phyloP scores from a whole-genome alignment of 225 moss, liverwort and hornwort species.

The Rhytidiadelphus loreus region DNA sequence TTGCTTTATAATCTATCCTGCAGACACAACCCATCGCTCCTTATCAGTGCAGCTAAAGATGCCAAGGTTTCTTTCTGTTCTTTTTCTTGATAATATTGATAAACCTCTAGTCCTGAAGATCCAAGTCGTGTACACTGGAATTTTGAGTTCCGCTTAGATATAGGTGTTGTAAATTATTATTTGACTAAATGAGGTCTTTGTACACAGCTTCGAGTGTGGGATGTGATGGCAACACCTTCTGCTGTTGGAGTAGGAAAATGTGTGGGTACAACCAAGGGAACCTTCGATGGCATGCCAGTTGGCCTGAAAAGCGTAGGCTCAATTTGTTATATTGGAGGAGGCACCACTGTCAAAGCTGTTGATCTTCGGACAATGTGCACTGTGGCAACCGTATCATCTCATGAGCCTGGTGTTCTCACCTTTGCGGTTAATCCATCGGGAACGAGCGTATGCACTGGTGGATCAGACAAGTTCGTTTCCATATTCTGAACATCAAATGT shows the following conservation, averaged over 20 bases:
- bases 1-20: neutral
- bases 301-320: constrained; percentile 41
- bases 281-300: constrained; percentile 40
- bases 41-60: constrained; percentile 63
- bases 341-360: constrained; percentile 37
- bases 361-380: constrained; percentile 56
- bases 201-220: constrained; percentile 51
- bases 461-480: constrained; percentile 39
- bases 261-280: constrained; percentile 45
- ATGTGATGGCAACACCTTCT: constrained; percentile 41
- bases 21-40: constrained; percentile 56
- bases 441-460: constrained; percentile 48
- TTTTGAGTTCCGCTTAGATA: neutral
- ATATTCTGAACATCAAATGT: neutral
- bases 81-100: neutral
- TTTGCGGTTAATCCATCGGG: constrained; percentile 48
- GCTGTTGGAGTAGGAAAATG: constrained; percentile 37
- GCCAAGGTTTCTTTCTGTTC: constrained; percentile 27
- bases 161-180: neutral
- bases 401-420: constrained; percentile 38
- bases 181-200: neutral
- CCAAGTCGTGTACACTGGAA: neutral
- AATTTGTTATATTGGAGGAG: constrained; percentile 51
- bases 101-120: neutral
- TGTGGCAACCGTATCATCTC: constrained; percentile 46